These are phyloP conservation scores for Peronospora destructor DNA, from an alignment of 352 stramenopile species.

Conservation along the genomic window DNA sequence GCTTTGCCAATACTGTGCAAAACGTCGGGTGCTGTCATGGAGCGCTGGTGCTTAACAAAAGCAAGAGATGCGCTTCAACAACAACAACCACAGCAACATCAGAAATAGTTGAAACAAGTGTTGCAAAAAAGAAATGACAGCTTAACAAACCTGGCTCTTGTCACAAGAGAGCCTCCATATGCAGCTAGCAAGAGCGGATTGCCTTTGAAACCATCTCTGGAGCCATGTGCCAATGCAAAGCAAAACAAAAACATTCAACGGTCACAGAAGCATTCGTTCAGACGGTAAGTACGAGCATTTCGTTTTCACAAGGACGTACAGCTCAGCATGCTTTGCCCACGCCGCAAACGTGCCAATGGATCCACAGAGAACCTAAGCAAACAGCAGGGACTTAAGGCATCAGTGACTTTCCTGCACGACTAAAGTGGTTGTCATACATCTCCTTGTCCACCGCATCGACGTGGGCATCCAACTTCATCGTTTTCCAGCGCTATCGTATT, in stretches of 20 bases:
- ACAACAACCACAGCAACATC: background rate
- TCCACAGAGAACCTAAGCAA: conserved; percentile 67
- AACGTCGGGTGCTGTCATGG: conserved; percentile 83
- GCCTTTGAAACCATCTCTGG: conserved; percentile 24
- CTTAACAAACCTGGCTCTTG: conserved; percentile 50
- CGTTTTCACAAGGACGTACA: conserved; percentile 25
- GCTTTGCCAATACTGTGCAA: conserved; percentile 58
- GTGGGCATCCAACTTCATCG: conserved; percentile 59
- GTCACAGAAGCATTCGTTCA: background rate
- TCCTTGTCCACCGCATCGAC: conserved; percentile 88
- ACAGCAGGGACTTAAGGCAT: conserved; percentile 1
- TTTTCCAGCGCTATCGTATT: conserved; percentile 44
- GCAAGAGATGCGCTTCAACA: conserved; percentile 41
- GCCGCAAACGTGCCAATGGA: conserved; percentile 71
- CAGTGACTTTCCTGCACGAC: background rate
- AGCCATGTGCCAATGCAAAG: conserved; percentile 2
- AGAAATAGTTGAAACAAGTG: conserved; percentile 1
- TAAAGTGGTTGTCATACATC: conserved; percentile 47
- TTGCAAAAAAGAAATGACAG: background rate
- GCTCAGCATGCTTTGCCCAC: conserved; percentile 45
- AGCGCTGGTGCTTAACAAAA: conserved; percentile 60
- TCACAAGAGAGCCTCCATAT: conserved; percentile 74
- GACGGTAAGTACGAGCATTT: background rate
- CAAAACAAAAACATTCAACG: background rate
- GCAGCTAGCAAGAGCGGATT: conserved; percentile 66